These are phyloP conservation scores for Bacidia rubella DNA, from an alignment of 495 filamentous ascomycete genomes.

Conservation along the genomic window DNA sequence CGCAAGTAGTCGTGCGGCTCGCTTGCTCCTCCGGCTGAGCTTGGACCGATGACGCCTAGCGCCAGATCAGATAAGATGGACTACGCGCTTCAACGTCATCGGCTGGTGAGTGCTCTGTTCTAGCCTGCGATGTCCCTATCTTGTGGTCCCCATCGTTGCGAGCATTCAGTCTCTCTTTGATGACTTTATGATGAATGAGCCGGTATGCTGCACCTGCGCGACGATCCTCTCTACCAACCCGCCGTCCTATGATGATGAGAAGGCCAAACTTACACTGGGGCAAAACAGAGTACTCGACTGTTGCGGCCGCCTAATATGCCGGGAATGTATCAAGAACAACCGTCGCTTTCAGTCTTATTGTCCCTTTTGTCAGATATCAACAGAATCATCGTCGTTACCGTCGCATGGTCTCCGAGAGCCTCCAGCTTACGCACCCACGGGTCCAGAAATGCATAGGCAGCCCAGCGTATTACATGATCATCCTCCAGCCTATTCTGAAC, in stretches of 20 bases:
- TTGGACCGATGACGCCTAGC: no score
- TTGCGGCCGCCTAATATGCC: slow-evolving; percentile 55
- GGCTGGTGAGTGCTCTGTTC: no score
- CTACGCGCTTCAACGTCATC: no score
- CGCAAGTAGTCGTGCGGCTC: no score
- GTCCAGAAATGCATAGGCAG: slow-evolving; percentile 15
- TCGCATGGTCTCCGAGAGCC: slow-evolving; percentile 40
- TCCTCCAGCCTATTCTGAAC: slow-evolving; percentile 28
- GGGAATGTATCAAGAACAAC: slow-evolving; percentile 54
- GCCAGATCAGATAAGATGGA: no score
- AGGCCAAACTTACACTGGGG: slow-evolving; percentile 41
- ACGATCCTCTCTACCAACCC: slow-evolving; percentile 35
- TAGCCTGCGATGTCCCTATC: no score
- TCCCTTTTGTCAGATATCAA: slow-evolving; percentile 43
- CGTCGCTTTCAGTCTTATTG: slow-evolving; percentile 58
- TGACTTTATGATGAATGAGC: slow-evolving; percentile 17
- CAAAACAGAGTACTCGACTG: slow-evolving; percentile 42
- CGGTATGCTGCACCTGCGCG: slow-evolving; percentile 56
- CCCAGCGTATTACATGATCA: slow-evolving; percentile 16
- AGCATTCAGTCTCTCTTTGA: no score
- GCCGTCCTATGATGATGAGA: slow-evolving; percentile 29
- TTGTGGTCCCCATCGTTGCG: no score
- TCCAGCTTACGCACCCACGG: slow-evolving; percentile 44
- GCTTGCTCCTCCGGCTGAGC: no score
- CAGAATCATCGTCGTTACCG: slow-evolving; percentile 36